phyloP scores from a whole-genome alignment of 495 filamentous ascomycete species.

The Penicillium riverlandense region DNA sequence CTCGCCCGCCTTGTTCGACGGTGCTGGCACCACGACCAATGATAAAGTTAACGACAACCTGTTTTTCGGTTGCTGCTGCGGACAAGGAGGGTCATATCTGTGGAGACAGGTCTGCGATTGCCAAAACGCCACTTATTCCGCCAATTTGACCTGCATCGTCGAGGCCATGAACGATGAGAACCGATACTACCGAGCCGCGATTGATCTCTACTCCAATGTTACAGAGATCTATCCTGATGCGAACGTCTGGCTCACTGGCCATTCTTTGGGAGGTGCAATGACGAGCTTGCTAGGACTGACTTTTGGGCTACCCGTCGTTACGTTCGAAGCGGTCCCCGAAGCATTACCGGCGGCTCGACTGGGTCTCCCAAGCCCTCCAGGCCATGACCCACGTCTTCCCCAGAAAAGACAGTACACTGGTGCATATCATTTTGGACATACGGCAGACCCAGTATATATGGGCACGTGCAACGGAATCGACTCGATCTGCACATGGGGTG shows the following conservation, averaged over 20 bases:
- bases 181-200: constrained; percentile 79
- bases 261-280: constrained; percentile 87
- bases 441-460: constrained; percentile 91
- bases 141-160: constrained; percentile 82
- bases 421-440: constrained; percentile 90
- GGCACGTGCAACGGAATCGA: constrained; percentile 87
- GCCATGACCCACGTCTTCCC: constrained; percentile 57
- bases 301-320: constrained; percentile 78
- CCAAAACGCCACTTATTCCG: constrained; percentile 72
- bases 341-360: constrained; percentile 79
- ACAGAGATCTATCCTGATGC: constrained; percentile 80
- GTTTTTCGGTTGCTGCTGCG: constrained; percentile 96
- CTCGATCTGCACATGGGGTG: constrained; percentile 81
- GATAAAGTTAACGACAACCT: constrained; percentile 98
- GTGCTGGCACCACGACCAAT: constrained; percentile 89
- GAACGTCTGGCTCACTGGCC: constrained; percentile 80
- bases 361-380: constrained; percentile 81
- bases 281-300: constrained; percentile 81
- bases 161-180: constrained; percentile 71
- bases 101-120: constrained; percentile 93
- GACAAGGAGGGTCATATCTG: constrained; percentile 76
- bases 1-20: constrained; percentile 85
- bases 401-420: constrained; percentile 67
- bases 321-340: constrained; percentile 87
- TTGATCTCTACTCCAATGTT: constrained; percentile 86